Base-by-base conservation (phyloP, 106 monocot species). In the Dendrobium huoshanense region DNA sequence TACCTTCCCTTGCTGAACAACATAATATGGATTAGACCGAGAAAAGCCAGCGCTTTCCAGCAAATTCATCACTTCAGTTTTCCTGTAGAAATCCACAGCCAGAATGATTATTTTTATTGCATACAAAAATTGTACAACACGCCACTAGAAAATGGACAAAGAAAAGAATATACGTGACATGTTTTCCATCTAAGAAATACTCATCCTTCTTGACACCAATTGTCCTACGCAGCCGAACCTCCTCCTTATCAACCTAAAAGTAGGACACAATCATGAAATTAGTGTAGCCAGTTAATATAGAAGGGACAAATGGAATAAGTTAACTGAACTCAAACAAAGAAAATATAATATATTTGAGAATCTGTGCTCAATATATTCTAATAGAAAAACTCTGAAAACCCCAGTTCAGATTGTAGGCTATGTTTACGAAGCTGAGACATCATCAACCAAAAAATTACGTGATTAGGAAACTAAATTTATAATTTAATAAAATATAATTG, bases 1-100 rank as follows among this genome's bases (percentile, higher is more conserved):
- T 83, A 99, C 98, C 90, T 99, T 99, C 56, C 98, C 97, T 81
- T 99, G 98, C 74, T 99, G 98, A 80, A 99, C 98, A 85, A 99
- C 95, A 86, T 99, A 99, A 80, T 99, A 99, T 51, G 98, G 98
- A 90, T 99, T 99, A 40, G 98, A 99, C 40, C 95, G 92, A 84
- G 98, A 99, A 80, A 99, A 99, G 74, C 98, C 98, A 84, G 98
- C 98, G 87, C 98, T 99, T 82, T 99, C 98, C 59, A 99, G 85
- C 79, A 99, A 86, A 89, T 99, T 99, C 95, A 95, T 92, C 49
- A 99, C 98, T 87, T 99, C 95, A 40, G 92, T 95, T 90, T 99
- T 99, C 72, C 98, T 99, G 81, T 40, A 83, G 61, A 83, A 41
- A 7, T 33, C 40, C 18, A 72, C 72, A 73, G 49, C 47, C 22